Evolutionary conservation across 495 filamentous ascomycete genomes (phyloP).

Genomic region (Penicillium soppii): DNA sequence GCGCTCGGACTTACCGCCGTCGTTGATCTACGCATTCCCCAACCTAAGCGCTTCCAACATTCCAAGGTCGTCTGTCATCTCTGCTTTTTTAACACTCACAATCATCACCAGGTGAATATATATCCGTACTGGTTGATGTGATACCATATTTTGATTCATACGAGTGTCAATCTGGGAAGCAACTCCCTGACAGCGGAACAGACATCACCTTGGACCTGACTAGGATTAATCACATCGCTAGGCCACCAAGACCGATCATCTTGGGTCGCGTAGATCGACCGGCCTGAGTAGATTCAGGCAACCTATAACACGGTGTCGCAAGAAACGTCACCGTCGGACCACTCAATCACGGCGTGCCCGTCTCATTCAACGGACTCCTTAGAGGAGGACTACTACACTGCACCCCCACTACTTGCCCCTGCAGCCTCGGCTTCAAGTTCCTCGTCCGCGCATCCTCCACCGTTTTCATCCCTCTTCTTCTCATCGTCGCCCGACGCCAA

Average conservation of each 20-base stretch:
- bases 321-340: constrained; percentile 60
- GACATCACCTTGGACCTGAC: neutral
- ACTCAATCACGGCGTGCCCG: constrained; percentile 63
- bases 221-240: constrained; percentile 26
- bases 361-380: constrained; percentile 41
- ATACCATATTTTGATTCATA: constrained; percentile 5
- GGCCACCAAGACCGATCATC: constrained; percentile 17
- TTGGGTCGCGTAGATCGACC: neutral
- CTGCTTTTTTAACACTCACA: constrained; percentile 18
- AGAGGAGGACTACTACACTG: constrained; percentile 53
- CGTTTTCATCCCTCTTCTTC: constrained; percentile 65
- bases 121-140: neutral
- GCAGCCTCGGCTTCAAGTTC: constrained; percentile 64
- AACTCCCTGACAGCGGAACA: constrained; percentile 19
- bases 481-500: constrained; percentile 39
- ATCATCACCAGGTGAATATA: neutral
- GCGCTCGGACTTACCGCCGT: constrained; percentile 15
- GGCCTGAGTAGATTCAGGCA: constrained; percentile 3
- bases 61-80: too few relatives aligned
- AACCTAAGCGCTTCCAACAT: constrained; percentile 18
- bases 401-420: constrained; percentile 63
- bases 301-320: constrained; percentile 64
- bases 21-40: constrained; percentile 15
- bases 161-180: constrained; percentile 18
- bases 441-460: constrained; percentile 55